Conservation (phyloP, 2,329 filamentous ascomycete species). For the Talaromyces sp. region DNA sequence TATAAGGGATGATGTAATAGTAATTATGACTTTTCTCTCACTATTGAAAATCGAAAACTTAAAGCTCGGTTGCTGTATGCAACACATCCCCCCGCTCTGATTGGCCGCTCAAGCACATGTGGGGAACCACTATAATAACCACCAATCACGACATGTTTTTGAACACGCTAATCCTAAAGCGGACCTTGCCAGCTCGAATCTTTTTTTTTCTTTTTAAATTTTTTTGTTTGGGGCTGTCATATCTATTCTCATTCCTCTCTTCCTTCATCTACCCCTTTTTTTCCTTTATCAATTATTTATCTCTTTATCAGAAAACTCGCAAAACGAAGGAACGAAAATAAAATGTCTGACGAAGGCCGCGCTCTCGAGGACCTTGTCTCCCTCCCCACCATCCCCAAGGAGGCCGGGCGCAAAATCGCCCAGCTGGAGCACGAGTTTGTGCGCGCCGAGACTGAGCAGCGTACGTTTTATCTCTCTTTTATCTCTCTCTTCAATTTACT, state of each 20-base stretch:
- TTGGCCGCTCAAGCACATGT: neutral
- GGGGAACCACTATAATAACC: neutral
- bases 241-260: no score
- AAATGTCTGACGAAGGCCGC: constrained; percentile 18
- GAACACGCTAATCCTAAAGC: neutral
- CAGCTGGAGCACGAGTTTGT: constrained; percentile 80
- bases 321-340: neutral
- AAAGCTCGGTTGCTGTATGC: neutral
- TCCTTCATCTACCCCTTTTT: no score
- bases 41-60: no score
- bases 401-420: constrained; percentile 58
- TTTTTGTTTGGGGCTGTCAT: neutral
- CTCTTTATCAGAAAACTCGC: neutral
- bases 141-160: neutral
- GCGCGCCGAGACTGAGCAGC: constrained; percentile 73
- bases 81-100: neutral
- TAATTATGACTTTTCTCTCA: no score
- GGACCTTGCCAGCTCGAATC: neutral
- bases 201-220: neutral
- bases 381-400: constrained; percentile 34
- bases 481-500: neutral
- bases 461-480: constrained; percentile 48
- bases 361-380: constrained; percentile 31
- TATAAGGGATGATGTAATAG: no score
- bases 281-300: neutral